These are phyloP conservation scores for Mortierella sp. DNA, from an alignment of 371 early-diverging fungal genomes.

Conservation along the genomic window DNA sequence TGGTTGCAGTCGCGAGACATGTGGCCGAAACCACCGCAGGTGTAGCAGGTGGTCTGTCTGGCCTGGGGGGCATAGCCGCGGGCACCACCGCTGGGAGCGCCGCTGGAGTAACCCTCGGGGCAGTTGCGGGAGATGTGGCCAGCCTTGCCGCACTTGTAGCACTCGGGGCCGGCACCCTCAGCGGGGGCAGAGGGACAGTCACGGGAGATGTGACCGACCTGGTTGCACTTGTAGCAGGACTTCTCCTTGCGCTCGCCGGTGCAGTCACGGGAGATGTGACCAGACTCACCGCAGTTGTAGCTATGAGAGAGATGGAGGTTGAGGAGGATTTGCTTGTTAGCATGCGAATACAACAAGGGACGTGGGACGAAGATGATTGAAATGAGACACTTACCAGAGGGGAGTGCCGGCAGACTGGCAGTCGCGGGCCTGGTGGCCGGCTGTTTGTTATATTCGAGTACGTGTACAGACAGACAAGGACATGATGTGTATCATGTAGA, in stretches of 20 bases:
- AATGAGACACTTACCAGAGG: conserved; percentile 65
- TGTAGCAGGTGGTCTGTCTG: conserved; percentile 63
- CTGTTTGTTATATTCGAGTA: conserved; percentile 48
- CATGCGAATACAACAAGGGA: neutral
- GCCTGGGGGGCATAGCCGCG: conserved; percentile 30
- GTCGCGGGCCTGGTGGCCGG: conserved; percentile 76
- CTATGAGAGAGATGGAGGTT: conserved; percentile 35
- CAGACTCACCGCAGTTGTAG: conserved; percentile 75
- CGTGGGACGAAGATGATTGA: neutral
- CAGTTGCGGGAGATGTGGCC: conserved; percentile 77
- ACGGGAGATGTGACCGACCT: conserved; percentile 71
- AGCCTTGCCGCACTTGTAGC: conserved; percentile 71
- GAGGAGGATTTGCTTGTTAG: neutral
- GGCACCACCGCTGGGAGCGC: conserved; percentile 47
- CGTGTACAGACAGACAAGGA: neutral
- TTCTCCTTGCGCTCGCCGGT: conserved; percentile 71
- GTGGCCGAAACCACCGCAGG: conserved; percentile 69
- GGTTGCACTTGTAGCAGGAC: conserved; percentile 75
- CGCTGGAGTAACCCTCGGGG: conserved; percentile 61
- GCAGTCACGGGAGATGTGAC: conserved; percentile 67
- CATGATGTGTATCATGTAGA: conserved; percentile 16
- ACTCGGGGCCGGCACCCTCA: conserved; percentile 62
- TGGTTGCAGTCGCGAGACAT: conserved; percentile 60
- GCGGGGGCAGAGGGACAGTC: conserved; percentile 67
- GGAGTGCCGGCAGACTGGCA: conserved; percentile 66